Base-by-base conservation (phyloP, 2,329 filamentous ascomycete genomes). In the Cordyceps farinosa region DNA sequence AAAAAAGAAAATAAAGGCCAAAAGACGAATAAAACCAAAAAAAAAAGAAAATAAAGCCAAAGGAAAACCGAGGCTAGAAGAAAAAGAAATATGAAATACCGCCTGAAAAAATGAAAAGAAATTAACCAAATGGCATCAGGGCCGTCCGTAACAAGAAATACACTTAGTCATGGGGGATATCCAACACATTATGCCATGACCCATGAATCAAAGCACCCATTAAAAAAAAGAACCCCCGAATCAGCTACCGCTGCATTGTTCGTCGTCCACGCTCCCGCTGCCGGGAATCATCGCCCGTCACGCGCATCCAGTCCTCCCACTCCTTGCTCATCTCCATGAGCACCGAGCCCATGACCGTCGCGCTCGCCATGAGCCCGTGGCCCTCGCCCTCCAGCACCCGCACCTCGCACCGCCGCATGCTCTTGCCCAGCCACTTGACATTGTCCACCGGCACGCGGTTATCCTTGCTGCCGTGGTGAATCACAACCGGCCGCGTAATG, bases 331-430 rank as follows among this genome's bases (percentile, higher is more conserved):
- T 96, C 78, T 99, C 95, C 76, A 92, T 94, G 42, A 99, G 79
- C n/a, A 98, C 90, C 27, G 89, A 87, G 50, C 92, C 91, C 95
- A 99, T 99, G 51, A 98, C 94, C 15, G 82, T 81, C 0, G 95
- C 93, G 68, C 90, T 96, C 1, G 95, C 95, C 95, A 99, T 99
- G 30, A 99, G 79, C 0, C 95, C 94, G 72, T 99, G 95, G 3
- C 93, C 92, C 75, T 99, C 94, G 6, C 91, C 92, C 68, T 96
- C 90, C 3, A 99, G 81, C 5, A 98, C 87, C 5, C 94, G 83
- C 15, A 99, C 91, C 74, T 98, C 95, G 74, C 94, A 98, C 54
- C 91, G 84, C 36, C 90, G 87, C 93, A 99, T 98, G 48, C 90
- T 90, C 76, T 93, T 93, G 64, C 92, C 93, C 8, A 99, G 83